A percentile compares a stretch with the other conserved stretches of the same genome.
These are phyloP conservation scores for Monosporascus ibericus DNA, from an alignment of 2,329 filamentous ascomycete species.

Conservation along the genomic window DNA sequence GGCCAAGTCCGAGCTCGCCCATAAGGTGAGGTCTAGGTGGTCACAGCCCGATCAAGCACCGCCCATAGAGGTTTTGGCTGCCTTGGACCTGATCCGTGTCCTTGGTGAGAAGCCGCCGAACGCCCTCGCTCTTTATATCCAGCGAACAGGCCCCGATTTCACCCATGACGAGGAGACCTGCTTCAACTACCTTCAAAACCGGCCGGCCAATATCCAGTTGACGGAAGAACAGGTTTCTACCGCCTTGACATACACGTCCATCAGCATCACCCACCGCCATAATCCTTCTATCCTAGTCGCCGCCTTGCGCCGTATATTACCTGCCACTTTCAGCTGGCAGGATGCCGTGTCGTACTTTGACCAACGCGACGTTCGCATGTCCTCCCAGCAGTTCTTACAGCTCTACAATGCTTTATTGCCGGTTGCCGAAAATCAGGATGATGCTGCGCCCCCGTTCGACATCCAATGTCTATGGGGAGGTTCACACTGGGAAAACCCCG, in stretches of 20 bases:
- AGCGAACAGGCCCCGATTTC: conserved; percentile 66
- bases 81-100: conserved; percentile 62
- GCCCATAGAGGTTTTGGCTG: conserved; percentile 65
- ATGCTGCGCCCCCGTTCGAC: conserved; percentile 57
- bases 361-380: conserved; percentile 67
- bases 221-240: conserved; percentile 77
- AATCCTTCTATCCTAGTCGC: conserved; percentile 52
- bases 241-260: conserved; percentile 62
- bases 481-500: conserved; percentile 68
- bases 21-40: conserved; percentile 64
- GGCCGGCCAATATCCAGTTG: conserved; percentile 53
- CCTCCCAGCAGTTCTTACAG: conserved; percentile 71
- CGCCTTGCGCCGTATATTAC: conserved; percentile 55
- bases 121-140: conserved; percentile 60
- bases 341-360: conserved; percentile 77
- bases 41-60: conserved; percentile 55
- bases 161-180: conserved; percentile 70
- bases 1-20: conserved; percentile 62
- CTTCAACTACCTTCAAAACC: conserved; percentile 45
- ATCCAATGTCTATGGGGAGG: conserved; percentile 90
- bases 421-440: conserved; percentile 52
- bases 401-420: conserved; percentile 75
- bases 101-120: conserved; percentile 53
- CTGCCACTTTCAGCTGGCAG: conserved; percentile 61
- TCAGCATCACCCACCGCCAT: conserved; percentile 50